These are phyloP conservation scores for Vaccinium macrocarpon DNA, from an alignment of 148 eudicot genomes.

Conservation along the genomic window DNA sequence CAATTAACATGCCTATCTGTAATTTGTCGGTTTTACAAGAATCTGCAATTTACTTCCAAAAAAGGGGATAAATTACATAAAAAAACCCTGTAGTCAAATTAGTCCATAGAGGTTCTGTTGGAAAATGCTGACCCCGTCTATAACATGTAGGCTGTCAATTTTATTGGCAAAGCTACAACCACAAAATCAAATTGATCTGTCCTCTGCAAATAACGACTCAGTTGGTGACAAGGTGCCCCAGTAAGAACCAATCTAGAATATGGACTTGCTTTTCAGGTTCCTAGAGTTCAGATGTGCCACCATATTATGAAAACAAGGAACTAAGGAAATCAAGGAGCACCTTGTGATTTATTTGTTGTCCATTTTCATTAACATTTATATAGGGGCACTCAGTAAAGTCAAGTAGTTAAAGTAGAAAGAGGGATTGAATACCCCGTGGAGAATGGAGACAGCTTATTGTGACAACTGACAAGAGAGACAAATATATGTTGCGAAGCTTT, in stretches of 20 bases:
- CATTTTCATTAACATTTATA: neutral
- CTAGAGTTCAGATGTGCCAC: neutral
- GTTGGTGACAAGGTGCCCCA: neutral
- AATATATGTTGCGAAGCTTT: neutral
- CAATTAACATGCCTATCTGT: neutral
- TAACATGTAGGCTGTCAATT: neutral
- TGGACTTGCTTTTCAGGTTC: neutral
- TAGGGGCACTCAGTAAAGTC: neutral
- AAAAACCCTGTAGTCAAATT: neutral
- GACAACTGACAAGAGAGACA: neutral
- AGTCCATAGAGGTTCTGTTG: neutral
- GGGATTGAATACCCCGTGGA: neutral
- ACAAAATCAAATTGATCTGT: constrained; percentile 2
- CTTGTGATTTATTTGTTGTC: neutral
- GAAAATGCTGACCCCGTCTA: neutral
- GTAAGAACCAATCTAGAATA: neutral
- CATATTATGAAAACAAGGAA: neutral
- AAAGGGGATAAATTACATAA: neutral
- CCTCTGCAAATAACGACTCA: too few relatives aligned
- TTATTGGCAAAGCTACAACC: constrained; percentile 3
- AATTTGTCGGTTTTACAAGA: neutral
- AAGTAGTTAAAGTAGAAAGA: neutral
- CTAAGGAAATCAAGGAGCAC: neutral
- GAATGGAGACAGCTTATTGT: neutral
- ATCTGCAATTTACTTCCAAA: neutral